Conservation (phyloP, 108 stramenopile species). For the Pseudonitzschia delicatissima region DNA sequence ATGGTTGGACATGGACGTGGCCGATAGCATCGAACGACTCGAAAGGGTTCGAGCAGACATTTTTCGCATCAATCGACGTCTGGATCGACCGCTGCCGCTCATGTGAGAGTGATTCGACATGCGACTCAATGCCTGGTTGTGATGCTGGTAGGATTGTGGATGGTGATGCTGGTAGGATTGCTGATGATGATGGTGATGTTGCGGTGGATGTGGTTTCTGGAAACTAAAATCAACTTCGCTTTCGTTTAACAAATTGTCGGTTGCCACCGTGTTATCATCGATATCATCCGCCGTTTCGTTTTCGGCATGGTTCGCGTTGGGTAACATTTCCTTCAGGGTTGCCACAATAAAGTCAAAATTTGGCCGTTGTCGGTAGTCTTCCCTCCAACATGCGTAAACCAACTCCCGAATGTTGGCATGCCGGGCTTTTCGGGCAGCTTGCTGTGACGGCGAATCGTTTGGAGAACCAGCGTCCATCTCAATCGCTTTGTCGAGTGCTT, state of each 20-base stretch:
- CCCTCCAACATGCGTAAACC: constrained; percentile 5
- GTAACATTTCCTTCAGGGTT: neutral
- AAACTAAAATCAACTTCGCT: neutral
- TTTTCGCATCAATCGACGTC: neutral
- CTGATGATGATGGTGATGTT: neutral
- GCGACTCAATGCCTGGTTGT: neutral
- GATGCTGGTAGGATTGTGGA: neutral
- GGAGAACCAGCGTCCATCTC: neutral
- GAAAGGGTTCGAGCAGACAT: too few relatives aligned
- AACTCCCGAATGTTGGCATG: neutral
- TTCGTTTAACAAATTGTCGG: neutral
- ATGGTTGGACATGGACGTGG: neutral
- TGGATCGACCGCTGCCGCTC: neutral
- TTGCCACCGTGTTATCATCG: neutral
- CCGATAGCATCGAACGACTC: too few relatives aligned
- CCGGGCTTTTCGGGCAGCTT: too few relatives aligned
- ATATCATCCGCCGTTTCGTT: neutral
- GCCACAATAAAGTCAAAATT: neutral
- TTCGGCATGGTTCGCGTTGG: neutral
- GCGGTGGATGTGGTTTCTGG: neutral
- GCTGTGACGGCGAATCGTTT: neutral
- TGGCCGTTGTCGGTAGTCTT: constrained; percentile 5
- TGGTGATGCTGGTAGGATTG: neutral
- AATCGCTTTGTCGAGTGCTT: neutral
- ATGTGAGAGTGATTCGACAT: neutral